phyloP scores from a whole-genome alignment of 108 stramenopile species.

The Pelagomonas calceolata region DNA sequence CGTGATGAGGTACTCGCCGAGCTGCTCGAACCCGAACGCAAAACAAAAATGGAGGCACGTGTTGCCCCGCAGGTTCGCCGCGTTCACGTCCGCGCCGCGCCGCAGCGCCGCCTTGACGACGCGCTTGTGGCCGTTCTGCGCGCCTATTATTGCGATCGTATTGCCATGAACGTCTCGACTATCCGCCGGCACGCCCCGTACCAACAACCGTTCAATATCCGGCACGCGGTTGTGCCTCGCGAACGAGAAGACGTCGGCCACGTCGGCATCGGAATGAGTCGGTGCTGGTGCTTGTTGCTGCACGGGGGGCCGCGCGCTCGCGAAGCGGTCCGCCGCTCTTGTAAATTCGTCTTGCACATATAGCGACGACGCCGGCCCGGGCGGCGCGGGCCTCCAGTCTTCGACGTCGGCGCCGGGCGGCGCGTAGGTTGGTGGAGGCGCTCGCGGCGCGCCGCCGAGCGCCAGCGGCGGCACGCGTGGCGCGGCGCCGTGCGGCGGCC shows the following conservation, averaged over 20 bases:
- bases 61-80: constrained; percentile 35
- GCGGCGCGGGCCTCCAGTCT: no score
- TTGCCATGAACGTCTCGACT: constrained; percentile 54
- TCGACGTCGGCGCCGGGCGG: no score
- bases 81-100: constrained; percentile 43
- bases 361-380: no score
- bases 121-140: constrained; percentile 57
- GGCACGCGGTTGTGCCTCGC: constrained; percentile 46
- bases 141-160: constrained; percentile 43
- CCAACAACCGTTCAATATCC: constrained; percentile 42
- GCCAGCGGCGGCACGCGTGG: no score
- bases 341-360: no score
- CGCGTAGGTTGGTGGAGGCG: no score
- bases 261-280: constrained; percentile 1
- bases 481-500: no score
- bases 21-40: constrained; percentile 26
- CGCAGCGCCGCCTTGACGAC: constrained; percentile 49
- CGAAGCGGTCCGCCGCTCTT: no score
- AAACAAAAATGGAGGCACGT: constrained; percentile 42
- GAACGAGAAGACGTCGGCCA: constrained; percentile 45
- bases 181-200: constrained; percentile 42
- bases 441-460: no score
- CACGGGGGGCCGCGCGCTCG: no score
- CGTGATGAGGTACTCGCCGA: constrained; percentile 36
- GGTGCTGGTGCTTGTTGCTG: not conserved